Conservation (phyloP, 176 grass and related monocot genomes). For the Oryza brachyantha region DNA sequence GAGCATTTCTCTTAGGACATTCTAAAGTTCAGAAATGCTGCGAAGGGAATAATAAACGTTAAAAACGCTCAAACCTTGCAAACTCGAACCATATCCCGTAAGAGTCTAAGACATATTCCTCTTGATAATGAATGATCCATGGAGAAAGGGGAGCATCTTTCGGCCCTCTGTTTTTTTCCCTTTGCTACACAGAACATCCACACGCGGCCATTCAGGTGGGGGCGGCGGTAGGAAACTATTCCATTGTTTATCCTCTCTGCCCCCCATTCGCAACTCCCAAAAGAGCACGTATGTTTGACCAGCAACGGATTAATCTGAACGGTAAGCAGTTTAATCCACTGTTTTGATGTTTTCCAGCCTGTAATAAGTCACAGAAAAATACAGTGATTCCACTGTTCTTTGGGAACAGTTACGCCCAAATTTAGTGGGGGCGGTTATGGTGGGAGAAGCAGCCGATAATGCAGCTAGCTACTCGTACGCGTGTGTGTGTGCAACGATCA, state of each 20-base stretch:
- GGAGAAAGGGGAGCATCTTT: constrained; percentile 22
- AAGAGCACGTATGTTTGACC: constrained; percentile 14
- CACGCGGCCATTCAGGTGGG: constrained; percentile 28
- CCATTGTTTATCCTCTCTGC: background rate
- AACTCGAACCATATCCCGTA: background rate
- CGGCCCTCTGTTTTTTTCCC: background rate
- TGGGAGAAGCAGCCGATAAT: background rate
- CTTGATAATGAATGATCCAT: background rate
- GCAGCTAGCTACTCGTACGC: background rate
- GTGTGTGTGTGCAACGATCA: background rate
- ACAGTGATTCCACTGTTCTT: background rate
- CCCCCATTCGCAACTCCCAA: background rate
- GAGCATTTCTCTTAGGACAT: background rate
- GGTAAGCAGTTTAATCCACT: background rate
- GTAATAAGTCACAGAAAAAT: background rate
- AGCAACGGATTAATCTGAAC: background rate
- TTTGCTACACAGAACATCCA: background rate
- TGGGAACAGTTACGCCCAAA: background rate
- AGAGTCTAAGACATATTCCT: background rate
- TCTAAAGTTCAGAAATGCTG: background rate
- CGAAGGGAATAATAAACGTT: background rate
- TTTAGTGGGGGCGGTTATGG: background rate
- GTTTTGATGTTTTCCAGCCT: background rate
- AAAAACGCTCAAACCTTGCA: background rate
- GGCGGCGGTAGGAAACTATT: background rate